Percentiles rank a stretch among this genome's conserved stretches.
Conservation (phyloP, 768 basidiomycete genomes). For the Kwoniella bestiolae region DNA sequence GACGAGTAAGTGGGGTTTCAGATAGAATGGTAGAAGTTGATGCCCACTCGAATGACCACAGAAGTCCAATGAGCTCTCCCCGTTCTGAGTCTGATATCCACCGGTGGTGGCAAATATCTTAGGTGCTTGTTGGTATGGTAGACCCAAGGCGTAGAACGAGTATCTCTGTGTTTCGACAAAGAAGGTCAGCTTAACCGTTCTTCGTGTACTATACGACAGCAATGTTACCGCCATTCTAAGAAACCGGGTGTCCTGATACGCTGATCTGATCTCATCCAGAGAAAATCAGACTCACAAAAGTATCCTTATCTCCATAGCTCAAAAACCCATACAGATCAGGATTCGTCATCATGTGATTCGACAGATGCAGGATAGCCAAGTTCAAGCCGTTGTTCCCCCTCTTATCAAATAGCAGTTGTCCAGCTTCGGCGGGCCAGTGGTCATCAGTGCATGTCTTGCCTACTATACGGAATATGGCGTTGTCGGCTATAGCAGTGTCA, state of each 20-base stretch:
- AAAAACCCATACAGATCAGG: constrained; percentile 49
- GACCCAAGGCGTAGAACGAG: constrained; percentile 58
- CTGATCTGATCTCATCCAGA: not conserved
- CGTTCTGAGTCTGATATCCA: constrained; percentile 50
- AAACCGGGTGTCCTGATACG: too few species aligned
- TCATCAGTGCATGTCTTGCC: constrained; percentile 55
- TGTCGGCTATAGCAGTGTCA: constrained; percentile 51
- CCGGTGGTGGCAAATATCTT: constrained; percentile 50
- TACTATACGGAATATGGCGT: constrained; percentile 59
- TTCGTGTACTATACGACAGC: too few species aligned
- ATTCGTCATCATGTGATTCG: constrained; percentile 56
- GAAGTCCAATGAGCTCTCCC: constrained; percentile 48
- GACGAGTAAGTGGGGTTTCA: too few species aligned
- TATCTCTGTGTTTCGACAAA: constrained; percentile 38
- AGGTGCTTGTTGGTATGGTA: constrained; percentile 55
- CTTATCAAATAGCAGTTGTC: constrained; percentile 60
- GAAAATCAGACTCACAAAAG: constrained; percentile 47
- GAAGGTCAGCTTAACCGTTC: too few species aligned
- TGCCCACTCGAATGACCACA: constrained; percentile 57
- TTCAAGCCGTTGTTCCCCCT: constrained; percentile 59
- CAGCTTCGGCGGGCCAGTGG: constrained; percentile 56
- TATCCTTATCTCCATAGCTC: constrained; percentile 58
- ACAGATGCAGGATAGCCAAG: constrained; percentile 58
- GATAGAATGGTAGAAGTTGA: constrained; percentile 6
- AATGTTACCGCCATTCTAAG: too few species aligned